A percentile compares a stretch with the other conserved stretches of the same genome.
Conservation (phyloP, 345 rosid species). For the Iberis pinnata region DNA sequence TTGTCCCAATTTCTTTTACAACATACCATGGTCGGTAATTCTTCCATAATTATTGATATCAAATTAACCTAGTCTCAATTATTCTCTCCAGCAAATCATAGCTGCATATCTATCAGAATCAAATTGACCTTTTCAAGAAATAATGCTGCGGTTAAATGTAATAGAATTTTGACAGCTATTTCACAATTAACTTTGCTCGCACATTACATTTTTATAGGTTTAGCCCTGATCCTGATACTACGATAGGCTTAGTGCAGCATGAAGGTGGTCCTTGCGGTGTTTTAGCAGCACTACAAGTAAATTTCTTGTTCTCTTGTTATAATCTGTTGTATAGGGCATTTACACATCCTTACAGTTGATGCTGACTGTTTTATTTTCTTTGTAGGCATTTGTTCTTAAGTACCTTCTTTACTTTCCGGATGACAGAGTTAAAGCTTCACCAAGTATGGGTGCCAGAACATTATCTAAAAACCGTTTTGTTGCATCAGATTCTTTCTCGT, state of each 20-base stretch:
- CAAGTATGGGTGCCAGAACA: conserved; percentile 35
- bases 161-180: conserved; percentile 3
- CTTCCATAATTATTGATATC: too few relatives aligned
- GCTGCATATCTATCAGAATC: not conserved
- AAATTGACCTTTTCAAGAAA: not conserved
- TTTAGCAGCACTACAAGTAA: conserved; percentile 95
- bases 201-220: conserved; percentile 52
- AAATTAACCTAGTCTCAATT: too few relatives aligned
- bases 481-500: conserved; percentile 48
- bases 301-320: conserved; percentile 21
- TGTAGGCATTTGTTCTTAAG: conserved; percentile 96
- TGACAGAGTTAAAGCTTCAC: conserved; percentile 43
- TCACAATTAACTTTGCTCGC: not conserved
- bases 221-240: conserved; percentile 93
- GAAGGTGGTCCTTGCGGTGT: conserved; percentile 99
- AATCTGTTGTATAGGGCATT: conserved; percentile 11
- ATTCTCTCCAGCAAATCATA: too few relatives aligned
- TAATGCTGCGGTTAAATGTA: not conserved
- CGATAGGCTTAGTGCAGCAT: conserved; percentile 99
- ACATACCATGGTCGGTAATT: too few relatives aligned
- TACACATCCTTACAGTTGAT: conserved; percentile 13
- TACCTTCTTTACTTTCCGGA: conserved; percentile 77
- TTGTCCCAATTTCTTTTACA: too few relatives aligned
- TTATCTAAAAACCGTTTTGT: conserved; percentile 33
- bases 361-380: conserved; percentile 21